Evolutionary conservation across 768 basidiomycete genomes (phyloP).

Genomic region (Rhizopogon roseolus): DNA sequence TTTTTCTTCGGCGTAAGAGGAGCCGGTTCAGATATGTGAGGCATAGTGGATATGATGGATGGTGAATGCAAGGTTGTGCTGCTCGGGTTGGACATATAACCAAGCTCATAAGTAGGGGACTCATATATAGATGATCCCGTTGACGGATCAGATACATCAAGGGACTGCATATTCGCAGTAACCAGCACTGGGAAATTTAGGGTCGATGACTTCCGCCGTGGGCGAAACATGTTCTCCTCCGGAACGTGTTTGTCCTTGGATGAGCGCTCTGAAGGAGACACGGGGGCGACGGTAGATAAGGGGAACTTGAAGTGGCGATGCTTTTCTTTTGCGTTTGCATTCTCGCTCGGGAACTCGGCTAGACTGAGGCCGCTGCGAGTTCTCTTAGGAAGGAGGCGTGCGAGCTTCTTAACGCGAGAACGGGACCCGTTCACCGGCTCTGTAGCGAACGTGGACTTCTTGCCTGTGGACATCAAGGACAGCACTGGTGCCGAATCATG

Average conservation of each 20-base stretch:
- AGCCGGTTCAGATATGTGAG: constrained; percentile 1
- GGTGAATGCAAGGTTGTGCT: constrained; percentile 13
- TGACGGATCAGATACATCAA: constrained; percentile 25
- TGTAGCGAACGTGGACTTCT: constrained; percentile 17
- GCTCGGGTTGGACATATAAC: constrained; percentile 5
- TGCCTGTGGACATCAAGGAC: constrained; percentile 20
- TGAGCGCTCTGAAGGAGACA: constrained; percentile 12
- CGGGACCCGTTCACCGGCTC: constrained; percentile 6
- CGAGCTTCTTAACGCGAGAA: constrained; percentile 16
- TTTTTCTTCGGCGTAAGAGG: constrained; percentile 6
- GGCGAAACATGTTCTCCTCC: constrained; percentile 29
- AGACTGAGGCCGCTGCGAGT: constrained; percentile 23
- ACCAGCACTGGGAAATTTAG: constrained; percentile 24
- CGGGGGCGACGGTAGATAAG: constrained; percentile 6
- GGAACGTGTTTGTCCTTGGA: constrained; percentile 19
- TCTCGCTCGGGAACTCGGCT: constrained; percentile 23
- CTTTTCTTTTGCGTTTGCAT: constrained; percentile 15
- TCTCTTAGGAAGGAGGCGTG: constrained; percentile 27
- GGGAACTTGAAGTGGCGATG: constrained; percentile 21
- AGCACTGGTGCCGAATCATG: constrained; percentile 4
- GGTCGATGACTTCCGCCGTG: constrained; percentile 29
- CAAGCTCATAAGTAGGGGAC: constrained; percentile 25
- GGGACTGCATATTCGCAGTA: constrained; percentile 22
- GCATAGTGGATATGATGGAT: constrained; percentile 2
- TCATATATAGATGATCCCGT: constrained; percentile 20